These are phyloP conservation scores for Sanghuangporus sanghuang DNA, from an alignment of 1,284 basidiomycete genomes.

Conservation along the genomic window DNA sequence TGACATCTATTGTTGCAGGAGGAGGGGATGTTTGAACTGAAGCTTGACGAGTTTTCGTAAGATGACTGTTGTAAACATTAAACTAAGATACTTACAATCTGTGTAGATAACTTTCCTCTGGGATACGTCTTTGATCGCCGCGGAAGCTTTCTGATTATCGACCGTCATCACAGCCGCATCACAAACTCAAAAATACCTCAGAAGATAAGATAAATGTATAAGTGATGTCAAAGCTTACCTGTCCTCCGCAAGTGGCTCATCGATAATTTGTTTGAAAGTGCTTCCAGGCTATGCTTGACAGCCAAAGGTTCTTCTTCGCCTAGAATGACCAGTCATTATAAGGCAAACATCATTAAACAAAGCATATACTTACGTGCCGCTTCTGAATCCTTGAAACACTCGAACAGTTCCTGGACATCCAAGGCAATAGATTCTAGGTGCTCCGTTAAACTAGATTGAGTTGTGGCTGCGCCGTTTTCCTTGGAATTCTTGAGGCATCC, in stretches of 20 bases:
- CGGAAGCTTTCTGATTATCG: neutral
- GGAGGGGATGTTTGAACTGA: too few species aligned
- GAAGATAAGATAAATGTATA: neutral
- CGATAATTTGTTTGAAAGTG: neutral
- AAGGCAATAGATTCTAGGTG: neutral
- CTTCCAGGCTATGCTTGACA: neutral
- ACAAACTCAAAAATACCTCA: neutral
- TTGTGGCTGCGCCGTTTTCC: neutral
- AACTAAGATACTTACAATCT: neutral
- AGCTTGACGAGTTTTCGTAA: neutral
- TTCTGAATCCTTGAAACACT: neutral
- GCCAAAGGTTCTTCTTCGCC: neutral
- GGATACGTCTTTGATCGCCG: neutral
- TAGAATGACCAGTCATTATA: neutral
- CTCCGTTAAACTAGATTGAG: neutral
- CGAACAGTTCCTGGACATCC: neutral
- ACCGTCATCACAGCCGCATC: constrained; percentile 5
- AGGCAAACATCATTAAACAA: neutral
- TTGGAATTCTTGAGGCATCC: neutral
- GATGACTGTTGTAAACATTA: neutral
- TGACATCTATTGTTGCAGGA: too few species aligned
- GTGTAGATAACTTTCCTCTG: neutral
- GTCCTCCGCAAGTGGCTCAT: neutral
- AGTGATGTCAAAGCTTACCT: neutral
- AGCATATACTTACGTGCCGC: neutral